phyloP scores from a whole-genome alignment of 2,329 filamentous ascomycete species.

The Penicillium crustosum region DNA sequence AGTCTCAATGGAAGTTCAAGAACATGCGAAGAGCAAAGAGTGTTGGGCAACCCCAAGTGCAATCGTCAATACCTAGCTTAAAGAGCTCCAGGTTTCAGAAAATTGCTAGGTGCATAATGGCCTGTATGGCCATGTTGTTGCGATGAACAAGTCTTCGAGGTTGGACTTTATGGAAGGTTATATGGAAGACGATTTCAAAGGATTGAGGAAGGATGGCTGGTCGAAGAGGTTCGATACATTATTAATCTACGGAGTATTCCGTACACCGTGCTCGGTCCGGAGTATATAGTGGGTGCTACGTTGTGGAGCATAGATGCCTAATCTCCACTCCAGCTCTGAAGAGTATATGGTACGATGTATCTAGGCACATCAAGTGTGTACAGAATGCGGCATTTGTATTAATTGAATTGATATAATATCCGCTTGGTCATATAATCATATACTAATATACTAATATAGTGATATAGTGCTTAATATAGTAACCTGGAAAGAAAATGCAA shows the following conservation, averaged over 20 bases:
- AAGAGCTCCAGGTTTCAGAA: not conserved
- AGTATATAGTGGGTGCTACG: not conserved
- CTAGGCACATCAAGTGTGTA: not conserved
- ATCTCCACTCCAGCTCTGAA: not conserved
- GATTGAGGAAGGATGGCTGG: not conserved
- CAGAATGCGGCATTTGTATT: not conserved
- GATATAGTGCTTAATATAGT: too few relatives aligned
- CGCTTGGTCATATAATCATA: not conserved
- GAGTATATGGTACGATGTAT: not conserved
- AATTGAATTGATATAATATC: not conserved
- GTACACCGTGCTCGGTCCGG: not conserved
- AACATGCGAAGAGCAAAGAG: not conserved
- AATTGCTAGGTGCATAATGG: not conserved
- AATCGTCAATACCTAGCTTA: too few relatives aligned
- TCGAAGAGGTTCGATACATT: not conserved
- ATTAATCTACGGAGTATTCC: not conserved
- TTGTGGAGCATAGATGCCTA: not conserved
- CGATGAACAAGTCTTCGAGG: not conserved
- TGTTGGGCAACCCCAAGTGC: too few relatives aligned
- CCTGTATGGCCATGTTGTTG: not conserved
- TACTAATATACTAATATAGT: too few relatives aligned
- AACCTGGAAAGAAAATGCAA: not conserved
- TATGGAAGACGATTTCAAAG: not conserved
- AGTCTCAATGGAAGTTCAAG: not conserved
- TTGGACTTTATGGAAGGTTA: not conserved